A percentile compares a stretch with the other conserved stretches of the same genome.
These are phyloP conservation scores for Trametes elegans DNA, from an alignment of 768 basidiomycete genomes.

Conservation along the genomic window DNA sequence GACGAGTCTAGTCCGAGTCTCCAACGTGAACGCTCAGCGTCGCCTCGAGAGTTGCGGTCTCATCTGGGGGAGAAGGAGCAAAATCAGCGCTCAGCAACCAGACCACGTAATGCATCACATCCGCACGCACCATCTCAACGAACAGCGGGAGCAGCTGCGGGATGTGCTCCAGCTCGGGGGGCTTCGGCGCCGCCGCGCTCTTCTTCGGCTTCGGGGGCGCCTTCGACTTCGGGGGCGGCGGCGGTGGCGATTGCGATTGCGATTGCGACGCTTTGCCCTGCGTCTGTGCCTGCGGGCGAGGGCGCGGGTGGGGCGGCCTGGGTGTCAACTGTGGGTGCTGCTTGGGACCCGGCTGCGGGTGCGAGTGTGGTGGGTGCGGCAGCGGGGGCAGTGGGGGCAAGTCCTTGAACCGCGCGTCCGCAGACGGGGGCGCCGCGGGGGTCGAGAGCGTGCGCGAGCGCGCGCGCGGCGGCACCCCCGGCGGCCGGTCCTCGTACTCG, in stretches of 20 bases:
- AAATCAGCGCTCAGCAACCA: too few relatives aligned
- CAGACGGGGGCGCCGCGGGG: neutral
- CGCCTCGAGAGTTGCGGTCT: slow-evolving; percentile 39
- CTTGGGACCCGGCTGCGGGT: slow-evolving; percentile 38
- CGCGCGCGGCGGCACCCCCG: neutral
- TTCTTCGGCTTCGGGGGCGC: slow-evolving; percentile 35
- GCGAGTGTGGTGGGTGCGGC: too few relatives aligned
- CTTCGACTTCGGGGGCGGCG: slow-evolving; percentile 10
- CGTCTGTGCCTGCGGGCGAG: slow-evolving; percentile 5
- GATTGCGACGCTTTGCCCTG: neutral
- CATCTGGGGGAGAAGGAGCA: slow-evolving; percentile 34
- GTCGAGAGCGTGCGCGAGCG: slow-evolving; percentile 8
- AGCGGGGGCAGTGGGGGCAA: too few relatives aligned
- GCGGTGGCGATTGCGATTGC: neutral
- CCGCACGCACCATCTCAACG: slow-evolving; percentile 76
- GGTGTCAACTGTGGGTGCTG: slow-evolving; percentile 39
- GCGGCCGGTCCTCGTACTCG: slow-evolving; percentile 5
- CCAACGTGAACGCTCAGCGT: neutral
- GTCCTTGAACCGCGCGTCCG: slow-evolving; percentile 17
- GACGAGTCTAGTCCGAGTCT: neutral
- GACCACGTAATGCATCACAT: too few relatives aligned
- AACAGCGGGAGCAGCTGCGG: slow-evolving; percentile 87
- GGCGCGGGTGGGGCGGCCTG: slow-evolving; percentile 16
- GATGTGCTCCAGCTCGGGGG: slow-evolving; percentile 76
- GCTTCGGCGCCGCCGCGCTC: slow-evolving; percentile 49